Evolutionary conservation across 2,329 filamentous ascomycete species (phyloP).

Genomic region (Pseudogymnoascus sp.): DNA sequence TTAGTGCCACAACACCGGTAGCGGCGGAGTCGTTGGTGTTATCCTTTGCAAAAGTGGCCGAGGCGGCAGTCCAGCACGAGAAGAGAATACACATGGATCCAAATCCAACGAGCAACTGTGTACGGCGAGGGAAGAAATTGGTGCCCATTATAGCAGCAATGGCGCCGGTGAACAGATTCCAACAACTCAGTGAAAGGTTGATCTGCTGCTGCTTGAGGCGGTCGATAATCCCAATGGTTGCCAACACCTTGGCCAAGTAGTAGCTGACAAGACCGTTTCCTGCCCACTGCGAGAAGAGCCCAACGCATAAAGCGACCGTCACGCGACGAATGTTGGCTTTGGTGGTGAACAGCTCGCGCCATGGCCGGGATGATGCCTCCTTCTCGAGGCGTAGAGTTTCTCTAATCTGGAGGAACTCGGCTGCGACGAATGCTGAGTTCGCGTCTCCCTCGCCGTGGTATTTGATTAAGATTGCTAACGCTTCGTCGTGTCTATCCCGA

Average conservation of each 20-base stretch:
- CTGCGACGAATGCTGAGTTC: not conserved
- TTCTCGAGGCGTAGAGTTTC: not conserved
- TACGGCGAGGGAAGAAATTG: not conserved
- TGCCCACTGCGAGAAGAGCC: slow-evolving; percentile 51
- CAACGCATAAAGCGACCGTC: slow-evolving; percentile 34
- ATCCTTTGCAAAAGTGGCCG: slow-evolving; percentile 2
- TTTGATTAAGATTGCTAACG: slow-evolving; percentile 27
- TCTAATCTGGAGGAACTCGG: not conserved
- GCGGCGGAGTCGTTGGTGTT: not conserved
- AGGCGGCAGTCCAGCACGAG: not conserved
- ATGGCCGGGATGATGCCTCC: not conserved
- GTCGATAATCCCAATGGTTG: slow-evolving; percentile 30
- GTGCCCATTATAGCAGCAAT: not conserved
- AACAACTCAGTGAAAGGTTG: not conserved
- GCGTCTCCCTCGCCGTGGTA: not conserved
- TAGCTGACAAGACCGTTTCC: slow-evolving; percentile 44
- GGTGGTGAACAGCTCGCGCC: not conserved
- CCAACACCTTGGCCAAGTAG: slow-evolving; percentile 31
- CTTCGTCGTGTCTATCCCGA: slow-evolving; percentile 18
- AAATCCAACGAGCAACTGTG: not conserved
- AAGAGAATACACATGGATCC: not conserved
- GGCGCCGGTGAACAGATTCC: not conserved
- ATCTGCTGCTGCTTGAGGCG: slow-evolving; percentile 25
- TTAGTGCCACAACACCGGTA: not conserved
- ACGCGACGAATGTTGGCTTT: not conserved